Evolutionary conservation across 2,329 filamentous ascomycete genomes (phyloP), one percentile per base, ranked within the genome.

Genomic region (Cadophora sp.): DNA sequence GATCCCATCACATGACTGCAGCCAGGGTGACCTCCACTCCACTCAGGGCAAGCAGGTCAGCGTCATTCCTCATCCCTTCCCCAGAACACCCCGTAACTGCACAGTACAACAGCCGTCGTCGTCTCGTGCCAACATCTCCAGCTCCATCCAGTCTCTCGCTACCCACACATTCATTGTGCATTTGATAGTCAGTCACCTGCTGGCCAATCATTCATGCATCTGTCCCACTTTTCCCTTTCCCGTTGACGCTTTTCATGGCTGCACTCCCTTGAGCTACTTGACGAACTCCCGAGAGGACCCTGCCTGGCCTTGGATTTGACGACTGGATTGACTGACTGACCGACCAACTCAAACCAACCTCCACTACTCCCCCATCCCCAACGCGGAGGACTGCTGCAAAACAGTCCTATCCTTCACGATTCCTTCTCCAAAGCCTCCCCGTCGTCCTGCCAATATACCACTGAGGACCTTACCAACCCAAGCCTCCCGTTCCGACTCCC

Each of bases 381-480:
- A 68, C 66, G 66, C 66, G 58, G 66, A 87, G 89, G 85, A 90
- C 89, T 92, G 89, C 89, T 89, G 87, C 85, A 81, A 80, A 81
- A 86, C 91, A 94, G 92, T 91, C 90, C 89, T 85, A 85, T 83
- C 84, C 84, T 86, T 85, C 93, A 97, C 88, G 82, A 97, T 97
- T 97, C 87, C 92, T 88, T 85, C 89, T 78, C 83, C 86, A 86
- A 85, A 81, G 73, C 84, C 84, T 73, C 79, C 81, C 80, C 89
- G 89, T 82, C 89, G 92, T 73, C 86, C 87, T 79, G 92, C 92
- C 81, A 93, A 92, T 82, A 97, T 97, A 79, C 94, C 94, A 76
- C 87, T 97, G 77, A 91, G 92, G 80, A 91, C 90, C 76, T 84
- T 97, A 71, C 80, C 81, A 61, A 79, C 75, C 78, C 84, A 80